Conservation (phyloP, 148 eudicot species). For the Beta vulgaris region DNA sequence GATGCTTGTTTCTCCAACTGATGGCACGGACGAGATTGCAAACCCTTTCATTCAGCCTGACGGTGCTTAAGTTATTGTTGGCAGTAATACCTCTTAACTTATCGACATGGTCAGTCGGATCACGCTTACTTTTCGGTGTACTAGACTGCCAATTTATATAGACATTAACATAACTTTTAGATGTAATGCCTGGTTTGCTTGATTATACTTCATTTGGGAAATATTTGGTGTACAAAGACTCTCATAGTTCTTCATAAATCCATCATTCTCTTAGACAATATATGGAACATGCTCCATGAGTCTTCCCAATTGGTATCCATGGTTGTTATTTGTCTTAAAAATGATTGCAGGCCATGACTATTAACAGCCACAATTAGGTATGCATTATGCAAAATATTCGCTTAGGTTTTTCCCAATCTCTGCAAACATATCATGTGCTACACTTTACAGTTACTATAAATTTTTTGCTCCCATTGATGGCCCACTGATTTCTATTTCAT, state of each 20-base stretch:
- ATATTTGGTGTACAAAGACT: not conserved
- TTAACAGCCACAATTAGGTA: too few species aligned
- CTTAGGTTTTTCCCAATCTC: too few species aligned
- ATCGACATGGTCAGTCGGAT: conserved; percentile 17
- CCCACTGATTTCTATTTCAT: too few species aligned
- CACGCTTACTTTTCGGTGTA: not conserved
- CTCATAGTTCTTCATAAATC: not conserved
- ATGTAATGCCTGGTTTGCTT: not conserved
- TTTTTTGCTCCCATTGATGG: too few species aligned
- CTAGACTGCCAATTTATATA: not conserved
- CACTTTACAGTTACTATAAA: too few species aligned
- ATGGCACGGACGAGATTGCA: conserved; percentile 93
- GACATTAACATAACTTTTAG: not conserved
- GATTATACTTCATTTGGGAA: not conserved
- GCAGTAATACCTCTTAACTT: not conserved
- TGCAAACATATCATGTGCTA: too few species aligned
- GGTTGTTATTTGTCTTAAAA: not conserved
- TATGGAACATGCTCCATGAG: not conserved
- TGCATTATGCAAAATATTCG: too few species aligned
- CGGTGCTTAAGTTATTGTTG: conserved; percentile 32
- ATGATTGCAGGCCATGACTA: not conserved
- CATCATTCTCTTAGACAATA: not conserved
- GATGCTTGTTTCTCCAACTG: conserved; percentile 95
- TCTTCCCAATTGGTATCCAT: not conserved
- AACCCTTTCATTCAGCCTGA: conserved; percentile 58